Evolutionary conservation across 2,329 filamentous ascomycete genomes (phyloP).

Genomic region (Colletotrichum incanum): DNA sequence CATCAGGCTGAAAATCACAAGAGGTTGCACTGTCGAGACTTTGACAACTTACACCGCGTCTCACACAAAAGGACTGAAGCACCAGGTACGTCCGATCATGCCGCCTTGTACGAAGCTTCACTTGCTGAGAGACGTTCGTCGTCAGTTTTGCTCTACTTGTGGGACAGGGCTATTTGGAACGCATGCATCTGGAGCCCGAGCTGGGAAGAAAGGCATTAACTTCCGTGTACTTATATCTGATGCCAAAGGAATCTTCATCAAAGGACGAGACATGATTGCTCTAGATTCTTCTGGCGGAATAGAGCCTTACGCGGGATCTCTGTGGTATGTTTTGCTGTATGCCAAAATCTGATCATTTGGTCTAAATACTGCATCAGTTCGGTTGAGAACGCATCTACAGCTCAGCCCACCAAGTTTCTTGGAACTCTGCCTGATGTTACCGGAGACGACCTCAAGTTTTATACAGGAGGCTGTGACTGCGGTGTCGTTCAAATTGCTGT

Average conservation of each 20-base stretch:
- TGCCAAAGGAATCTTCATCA: not conserved
- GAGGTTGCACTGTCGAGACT: constrained; percentile 34
- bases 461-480: constrained; percentile 49
- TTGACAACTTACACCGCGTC: constrained; percentile 32
- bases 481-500: constrained; percentile 46
- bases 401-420: not conserved
- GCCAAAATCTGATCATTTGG: fast-evolving
- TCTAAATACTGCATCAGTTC: not conserved
- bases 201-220: constrained; percentile 47
- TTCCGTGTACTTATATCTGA: constrained; percentile 28
- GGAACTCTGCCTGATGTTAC: not conserved
- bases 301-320: not conserved
- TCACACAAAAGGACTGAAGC: constrained; percentile 14
- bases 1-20: constrained; percentile 33
- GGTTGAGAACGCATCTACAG: not conserved
- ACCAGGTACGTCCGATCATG: constrained; percentile 41
- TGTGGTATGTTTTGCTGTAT: not conserved
- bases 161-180: constrained; percentile 48
- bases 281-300: not conserved
- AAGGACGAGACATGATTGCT: constrained; percentile 9
- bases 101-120: not conserved
- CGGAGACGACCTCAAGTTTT: constrained; percentile 24
- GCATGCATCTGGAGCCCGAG: constrained; percentile 46
- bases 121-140: not conserved
- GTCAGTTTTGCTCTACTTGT: constrained; percentile 50